These are phyloP conservation scores for Chalciporus pseudorubinellus DNA, from an alignment of 768 basidiomycete genomes.

Conservation along the genomic window DNA sequence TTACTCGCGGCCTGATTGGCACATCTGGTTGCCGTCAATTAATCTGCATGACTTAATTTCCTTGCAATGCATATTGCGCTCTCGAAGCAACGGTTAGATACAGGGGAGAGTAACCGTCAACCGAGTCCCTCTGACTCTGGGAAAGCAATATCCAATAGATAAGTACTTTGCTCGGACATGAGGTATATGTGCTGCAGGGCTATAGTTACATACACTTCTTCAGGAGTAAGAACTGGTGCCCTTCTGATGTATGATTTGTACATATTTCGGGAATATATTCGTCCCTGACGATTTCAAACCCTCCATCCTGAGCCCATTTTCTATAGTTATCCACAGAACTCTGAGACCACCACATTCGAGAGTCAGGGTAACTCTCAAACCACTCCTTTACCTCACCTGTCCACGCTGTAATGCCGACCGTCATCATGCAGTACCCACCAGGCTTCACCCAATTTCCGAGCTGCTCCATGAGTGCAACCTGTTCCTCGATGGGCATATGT, in stretches of 20 bases:
- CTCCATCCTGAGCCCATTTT: slow-evolving; percentile 5
- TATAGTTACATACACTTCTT: slow-evolving; percentile 9
- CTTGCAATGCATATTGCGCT: slow-evolving; percentile 5
- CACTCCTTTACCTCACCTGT: slow-evolving; percentile 1
- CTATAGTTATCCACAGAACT: slow-evolving; percentile 8
- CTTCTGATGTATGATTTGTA: neutral
- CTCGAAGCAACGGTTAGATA: neutral
- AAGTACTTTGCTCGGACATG: slow-evolving; percentile 8
- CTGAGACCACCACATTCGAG: slow-evolving; percentile 9
- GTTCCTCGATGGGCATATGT: slow-evolving; percentile 10
- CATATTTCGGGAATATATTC: slow-evolving; percentile 4
- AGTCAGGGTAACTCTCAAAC: neutral
- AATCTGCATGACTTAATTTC: slow-evolving; percentile 19
- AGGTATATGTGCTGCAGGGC: neutral
- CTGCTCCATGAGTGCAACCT: slow-evolving; percentile 4
- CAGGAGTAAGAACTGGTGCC: slow-evolving; percentile 8
- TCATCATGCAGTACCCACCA: slow-evolving; percentile 10
- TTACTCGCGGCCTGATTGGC: neutral
- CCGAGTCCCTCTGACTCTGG: neutral
- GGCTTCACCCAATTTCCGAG: slow-evolving; percentile 19
- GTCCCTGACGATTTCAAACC: slow-evolving; percentile 10
- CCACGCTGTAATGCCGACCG: slow-evolving; percentile 1
- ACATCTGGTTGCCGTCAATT: slow-evolving; percentile 12
- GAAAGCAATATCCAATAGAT: neutral
- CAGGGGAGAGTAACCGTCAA: neutral